Evolutionary conservation across 1,284 basidiomycete genomes (phyloP), one percentile per base, ranked within the genome.

Genomic region (Coniferiporia weirii): DNA sequence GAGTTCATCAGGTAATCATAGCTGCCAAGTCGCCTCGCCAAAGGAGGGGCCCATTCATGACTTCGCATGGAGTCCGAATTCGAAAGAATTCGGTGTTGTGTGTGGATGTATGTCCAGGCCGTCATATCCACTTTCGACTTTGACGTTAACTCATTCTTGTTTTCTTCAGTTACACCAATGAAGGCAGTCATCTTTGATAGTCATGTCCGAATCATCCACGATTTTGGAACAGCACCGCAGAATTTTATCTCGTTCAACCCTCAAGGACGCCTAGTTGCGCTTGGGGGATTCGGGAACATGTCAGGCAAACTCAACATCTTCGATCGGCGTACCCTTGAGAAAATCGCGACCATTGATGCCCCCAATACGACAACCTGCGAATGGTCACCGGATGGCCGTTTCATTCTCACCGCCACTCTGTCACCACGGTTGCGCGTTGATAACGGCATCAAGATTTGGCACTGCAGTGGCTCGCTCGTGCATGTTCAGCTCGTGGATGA

Each of bases 31-130:
- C 38, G 83, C 87, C 3, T 79, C 98, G 44, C 95, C 98, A 76
- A 98, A 97, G 77, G 95, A 98, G 64, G 97, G 97, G 1, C 95
- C 95, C 1, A 94, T 99, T 65, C 95, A 98, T 69, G 96, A 98
- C 71, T 97, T 97, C 67, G 79, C 85, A 17, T 99, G 96, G 96
- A 95, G 87, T 67, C 95, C 96, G n/a, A 97, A 94, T 68, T 93
- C 91, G 57, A 93, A 95, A 71, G 96, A 99, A 73, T 99, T 98
- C 69, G 86, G 87, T 61, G 95, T 98, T 40, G 88, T 95, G 51
- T 98, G 98, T 70, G 95, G 96, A 66, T 98, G 92, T 94, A 68
- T 73, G 92, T 82, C 15, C 38, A 12, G 38, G 15, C 15, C 38
- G 15, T 15, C 27, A 27, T 27, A 36, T 12, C 27, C 51, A 22